Conservation (phyloP, 257 asterid species). For the Capsicum pubescens region DNA sequence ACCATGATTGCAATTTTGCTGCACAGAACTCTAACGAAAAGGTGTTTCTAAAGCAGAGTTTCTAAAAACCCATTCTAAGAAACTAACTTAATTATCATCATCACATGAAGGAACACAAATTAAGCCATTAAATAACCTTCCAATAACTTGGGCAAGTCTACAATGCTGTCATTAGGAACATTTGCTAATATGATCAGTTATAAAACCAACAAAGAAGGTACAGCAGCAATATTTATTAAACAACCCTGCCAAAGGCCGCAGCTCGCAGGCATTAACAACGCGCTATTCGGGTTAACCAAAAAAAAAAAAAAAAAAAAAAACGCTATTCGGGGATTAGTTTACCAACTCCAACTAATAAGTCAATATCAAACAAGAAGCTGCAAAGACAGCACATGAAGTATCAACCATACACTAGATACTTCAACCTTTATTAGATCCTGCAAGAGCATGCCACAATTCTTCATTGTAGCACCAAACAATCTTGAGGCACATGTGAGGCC, state of each 20-base stretch:
- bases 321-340: neutral
- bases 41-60: too few species aligned
- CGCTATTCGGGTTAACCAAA: too few species aligned
- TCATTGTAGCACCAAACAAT: constrained; percentile 54
- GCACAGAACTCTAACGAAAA: too few species aligned
- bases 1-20: constrained; percentile 54
- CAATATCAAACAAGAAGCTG: neutral
- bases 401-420: neutral
- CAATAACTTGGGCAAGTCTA: neutral
- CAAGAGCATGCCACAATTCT: constrained; percentile 15
- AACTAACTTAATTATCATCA: neutral
- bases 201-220: constrained; percentile 6
- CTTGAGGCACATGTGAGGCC: constrained; percentile 47
- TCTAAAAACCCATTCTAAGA: neutral
- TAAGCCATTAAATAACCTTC: neutral
- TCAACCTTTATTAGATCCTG: constrained; percentile 8
- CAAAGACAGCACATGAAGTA: neutral
- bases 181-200: neutral
- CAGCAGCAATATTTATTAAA: neutral
- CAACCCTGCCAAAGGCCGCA: neutral
- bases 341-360: neutral
- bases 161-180: neutral
- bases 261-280: neutral
- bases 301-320: too few species aligned
- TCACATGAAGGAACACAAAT: neutral